Percentiles rank a stretch among this genome's conserved stretches.
Evolutionary conservation across 495 filamentous ascomycete species (phyloP).

Genomic region (Hypoxylon trugodes): DNA sequence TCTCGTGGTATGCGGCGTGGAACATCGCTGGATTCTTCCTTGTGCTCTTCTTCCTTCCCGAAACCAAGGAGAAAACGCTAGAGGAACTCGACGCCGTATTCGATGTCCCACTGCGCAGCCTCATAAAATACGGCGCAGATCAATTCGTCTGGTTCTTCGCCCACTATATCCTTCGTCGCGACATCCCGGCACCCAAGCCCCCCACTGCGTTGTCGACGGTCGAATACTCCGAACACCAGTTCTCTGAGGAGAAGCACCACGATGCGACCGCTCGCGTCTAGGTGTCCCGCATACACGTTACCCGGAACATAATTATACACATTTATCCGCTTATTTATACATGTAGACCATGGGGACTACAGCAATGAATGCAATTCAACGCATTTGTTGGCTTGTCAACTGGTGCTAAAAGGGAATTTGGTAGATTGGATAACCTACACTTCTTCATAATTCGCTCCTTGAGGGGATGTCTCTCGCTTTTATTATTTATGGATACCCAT

Average conservation of each 20-base stretch:
- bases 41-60: slow-evolving; percentile 79
- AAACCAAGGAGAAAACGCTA: slow-evolving; percentile 83
- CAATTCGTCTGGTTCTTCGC: slow-evolving; percentile 60
- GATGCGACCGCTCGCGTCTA: slow-evolving; percentile 41
- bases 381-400: neutral
- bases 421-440: neutral
- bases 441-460: neutral
- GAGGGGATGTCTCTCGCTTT: slow-evolving; percentile 21
- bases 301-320: neutral
- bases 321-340: neutral
- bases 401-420: neutral
- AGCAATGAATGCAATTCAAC: too few species aligned
- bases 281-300: neutral
- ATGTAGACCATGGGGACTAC: too few species aligned
- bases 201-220: slow-evolving; percentile 26
- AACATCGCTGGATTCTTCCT: slow-evolving; percentile 73
- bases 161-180: slow-evolving; percentile 59
- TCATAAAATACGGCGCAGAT: slow-evolving; percentile 57
- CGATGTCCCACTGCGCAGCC: slow-evolving; percentile 55
- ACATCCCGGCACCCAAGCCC: slow-evolving; percentile 41
- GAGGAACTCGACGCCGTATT: slow-evolving; percentile 72
- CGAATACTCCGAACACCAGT: slow-evolving; percentile 36
- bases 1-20: slow-evolving; percentile 73
- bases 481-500: slow-evolving; percentile 25
- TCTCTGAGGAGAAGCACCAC: slow-evolving; percentile 36